Conservation (phyloP, 345 rosid genomes). For the Populus tremula region DNA sequence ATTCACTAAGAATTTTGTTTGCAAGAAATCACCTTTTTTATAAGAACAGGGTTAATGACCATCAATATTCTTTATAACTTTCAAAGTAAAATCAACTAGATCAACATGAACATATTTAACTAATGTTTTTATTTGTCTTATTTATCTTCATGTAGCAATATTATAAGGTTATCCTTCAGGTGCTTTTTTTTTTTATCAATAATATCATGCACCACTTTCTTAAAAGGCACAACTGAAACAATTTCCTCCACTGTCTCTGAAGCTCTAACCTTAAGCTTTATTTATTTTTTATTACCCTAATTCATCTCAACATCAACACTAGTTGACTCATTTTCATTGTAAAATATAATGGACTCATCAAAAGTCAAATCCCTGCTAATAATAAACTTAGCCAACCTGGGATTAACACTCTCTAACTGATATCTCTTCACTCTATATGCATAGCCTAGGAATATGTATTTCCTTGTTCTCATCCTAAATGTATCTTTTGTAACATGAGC, state of each 20-base stretch:
- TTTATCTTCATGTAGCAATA: too few species aligned
- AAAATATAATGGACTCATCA: not conserved
- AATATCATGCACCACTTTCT: not conserved
- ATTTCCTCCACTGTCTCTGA: not conserved
- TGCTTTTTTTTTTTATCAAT: not conserved
- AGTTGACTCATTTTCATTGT: not conserved
- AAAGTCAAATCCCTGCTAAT: not conserved
- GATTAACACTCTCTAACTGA: not conserved
- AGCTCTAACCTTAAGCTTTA: not conserved
- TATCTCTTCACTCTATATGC: too few species aligned
- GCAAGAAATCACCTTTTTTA: not conserved
- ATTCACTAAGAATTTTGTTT: not conserved
- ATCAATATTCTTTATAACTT: too few species aligned
- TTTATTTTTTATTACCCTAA: not conserved
- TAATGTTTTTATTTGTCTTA: too few species aligned
- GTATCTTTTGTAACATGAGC: too few species aligned
- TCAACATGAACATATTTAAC: too few species aligned
- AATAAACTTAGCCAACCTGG: not conserved
- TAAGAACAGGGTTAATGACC: not conserved
- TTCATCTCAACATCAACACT: not conserved
- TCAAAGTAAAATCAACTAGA: too few species aligned
- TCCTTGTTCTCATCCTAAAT: too few species aligned
- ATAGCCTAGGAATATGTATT: too few species aligned
- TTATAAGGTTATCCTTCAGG: not conserved
- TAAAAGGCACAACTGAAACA: not conserved